These are phyloP conservation scores for Volvox reticuliferus DNA, from an alignment of 139 green algal species.

Conservation along the genomic window DNA sequence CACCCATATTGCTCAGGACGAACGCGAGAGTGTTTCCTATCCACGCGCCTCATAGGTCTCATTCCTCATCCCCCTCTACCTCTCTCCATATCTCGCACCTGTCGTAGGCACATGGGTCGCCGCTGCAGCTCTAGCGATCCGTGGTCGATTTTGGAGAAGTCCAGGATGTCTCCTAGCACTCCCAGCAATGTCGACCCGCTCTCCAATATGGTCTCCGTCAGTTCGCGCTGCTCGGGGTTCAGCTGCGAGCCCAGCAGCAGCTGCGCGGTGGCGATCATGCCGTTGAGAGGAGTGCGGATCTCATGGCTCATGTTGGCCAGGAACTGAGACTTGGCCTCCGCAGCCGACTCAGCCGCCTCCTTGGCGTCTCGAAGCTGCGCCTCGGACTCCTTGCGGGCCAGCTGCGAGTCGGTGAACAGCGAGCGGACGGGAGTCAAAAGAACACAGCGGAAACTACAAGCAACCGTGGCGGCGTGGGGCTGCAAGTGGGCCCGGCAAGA, in stretches of 20 bases:
- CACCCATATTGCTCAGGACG: neutral
- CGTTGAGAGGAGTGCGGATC: slow-evolving; percentile 95
- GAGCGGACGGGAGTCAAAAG: too few relatives aligned
- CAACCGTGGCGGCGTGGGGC: neutral
- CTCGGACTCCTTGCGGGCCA: slow-evolving; percentile 31
- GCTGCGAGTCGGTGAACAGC: neutral
- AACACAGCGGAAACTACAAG: neutral
- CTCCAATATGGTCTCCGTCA: slow-evolving; percentile 84
- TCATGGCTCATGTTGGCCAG: slow-evolving; percentile 95
- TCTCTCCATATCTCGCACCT: neutral
- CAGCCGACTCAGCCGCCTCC: slow-evolving; percentile 60
- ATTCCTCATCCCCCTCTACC: too few relatives aligned
- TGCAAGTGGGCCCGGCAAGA: neutral
- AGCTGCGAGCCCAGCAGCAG: slow-evolving; percentile 83
- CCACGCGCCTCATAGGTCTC: too few relatives aligned
- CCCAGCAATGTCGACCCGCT: slow-evolving; percentile 42
- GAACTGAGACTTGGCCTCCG: slow-evolving; percentile 92
- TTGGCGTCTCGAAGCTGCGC: slow-evolving; percentile 32
- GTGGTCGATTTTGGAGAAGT: slow-evolving; percentile 78
- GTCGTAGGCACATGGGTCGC: slow-evolving; percentile 46
- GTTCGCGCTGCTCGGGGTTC: slow-evolving; percentile 80
- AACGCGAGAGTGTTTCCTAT: neutral
- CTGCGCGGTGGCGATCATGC: slow-evolving; percentile 93
- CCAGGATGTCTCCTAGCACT: slow-evolving; percentile 78
- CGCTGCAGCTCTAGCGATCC: slow-evolving; percentile 52